Base-by-base conservation (phyloP, 176 grass and related monocot genomes). In the Cocos nucifera region DNA sequence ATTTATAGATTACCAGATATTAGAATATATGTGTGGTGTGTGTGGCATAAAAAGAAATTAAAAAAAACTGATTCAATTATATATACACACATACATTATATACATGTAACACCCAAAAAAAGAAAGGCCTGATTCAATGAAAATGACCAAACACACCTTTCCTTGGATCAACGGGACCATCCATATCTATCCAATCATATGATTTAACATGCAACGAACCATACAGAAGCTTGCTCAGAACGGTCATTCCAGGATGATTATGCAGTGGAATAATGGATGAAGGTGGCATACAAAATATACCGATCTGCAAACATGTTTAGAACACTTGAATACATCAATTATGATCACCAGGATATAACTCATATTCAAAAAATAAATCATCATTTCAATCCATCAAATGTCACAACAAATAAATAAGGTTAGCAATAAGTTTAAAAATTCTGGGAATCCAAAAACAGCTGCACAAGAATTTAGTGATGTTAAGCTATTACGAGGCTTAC, bases 161-260 rank as follows among this genome's bases (percentile, higher is more conserved):
- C 54, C 79, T 74, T 14, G 53, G 56, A 55, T 87, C 83, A 15
- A 65, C 44, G 35, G 66, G 86, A 60, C 74, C 86, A 51, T 55
- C 72, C 49, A 72, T 15, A 61, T 92, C 79, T 49, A 97, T 66
- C 87, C 84, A 97, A 69, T 97, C 93, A 82, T 88, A 97, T 19
- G 93, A 97, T 76, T 88, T 86, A 3, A 83, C 81, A 23, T 88
- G 87, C 73, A 97, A 9, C 19, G 58, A 85, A 49, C 93, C 87
- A 64, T 91, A 97, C 39, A 97, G 79, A 85, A 97, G 87, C 70
- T 97, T 97, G 81, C 93, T 97, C 32, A 97, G 78, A 22, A 97
- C 93, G 52, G 93, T 98, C 93, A 98, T 98, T 64, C 81, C 73
- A 6, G 93, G 93, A 79, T 98, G 93, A 72, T 98, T 86, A 68